These are phyloP conservation scores for Talaromyces sp. DNA, from an alignment of 2,329 filamentous ascomycete species.

Conservation along the genomic window DNA sequence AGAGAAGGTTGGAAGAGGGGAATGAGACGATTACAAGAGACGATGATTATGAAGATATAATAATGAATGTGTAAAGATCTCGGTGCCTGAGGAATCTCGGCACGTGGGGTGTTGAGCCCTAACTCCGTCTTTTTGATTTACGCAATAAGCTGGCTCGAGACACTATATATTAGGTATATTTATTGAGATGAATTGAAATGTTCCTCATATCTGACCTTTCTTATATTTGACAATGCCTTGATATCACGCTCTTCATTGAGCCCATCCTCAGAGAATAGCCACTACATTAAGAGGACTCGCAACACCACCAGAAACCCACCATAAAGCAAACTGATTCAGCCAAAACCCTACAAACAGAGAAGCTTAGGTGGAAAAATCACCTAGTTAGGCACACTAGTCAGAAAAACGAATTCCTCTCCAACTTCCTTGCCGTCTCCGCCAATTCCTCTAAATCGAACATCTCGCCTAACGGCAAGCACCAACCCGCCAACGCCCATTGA, in stretches of 20 bases:
- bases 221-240: background rate
- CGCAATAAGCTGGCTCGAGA: background rate
- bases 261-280: background rate
- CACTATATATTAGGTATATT: no score
- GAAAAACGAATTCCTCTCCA: background rate
- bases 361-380: background rate
- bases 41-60: background rate
- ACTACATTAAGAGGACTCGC: background rate
- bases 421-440: background rate
- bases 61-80: background rate
- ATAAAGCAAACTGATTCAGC: no score
- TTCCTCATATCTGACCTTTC: no score
- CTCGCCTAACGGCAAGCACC: background rate
- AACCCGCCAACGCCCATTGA: background rate
- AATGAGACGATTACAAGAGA: background rate
- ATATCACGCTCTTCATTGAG: background rate
- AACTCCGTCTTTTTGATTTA: background rate
- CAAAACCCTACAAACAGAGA: background rate
- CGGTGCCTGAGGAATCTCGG: background rate
- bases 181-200: background rate
- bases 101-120: background rate
- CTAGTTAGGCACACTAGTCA: conserved; percentile 3
- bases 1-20: no score
- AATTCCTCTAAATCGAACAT: conserved; percentile 3
- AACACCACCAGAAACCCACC: background rate